Conservation (phyloP, 225 moss, liverwort and hornwort species). For the Marchantia paleacea region DNA sequence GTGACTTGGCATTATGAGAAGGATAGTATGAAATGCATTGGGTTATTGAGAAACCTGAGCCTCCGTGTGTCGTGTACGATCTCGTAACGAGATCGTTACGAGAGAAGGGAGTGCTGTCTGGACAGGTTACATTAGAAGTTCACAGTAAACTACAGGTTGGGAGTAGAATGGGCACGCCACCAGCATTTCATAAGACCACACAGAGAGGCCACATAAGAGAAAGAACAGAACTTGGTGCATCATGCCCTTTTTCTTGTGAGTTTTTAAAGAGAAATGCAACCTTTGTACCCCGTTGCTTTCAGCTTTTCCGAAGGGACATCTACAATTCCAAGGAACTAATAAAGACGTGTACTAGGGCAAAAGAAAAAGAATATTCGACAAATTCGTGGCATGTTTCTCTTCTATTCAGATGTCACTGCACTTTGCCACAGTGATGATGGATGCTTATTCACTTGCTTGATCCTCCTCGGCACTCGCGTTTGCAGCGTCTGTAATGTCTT, state of each 20-base stretch:
- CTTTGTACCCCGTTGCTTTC: slow-evolving; percentile 4
- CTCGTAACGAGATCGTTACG: no score
- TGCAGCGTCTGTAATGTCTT: slow-evolving; percentile 15
- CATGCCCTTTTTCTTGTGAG: no score
- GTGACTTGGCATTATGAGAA: no score
- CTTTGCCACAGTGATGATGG: background rate
- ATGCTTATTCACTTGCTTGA: background rate
- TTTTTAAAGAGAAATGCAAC: background rate
- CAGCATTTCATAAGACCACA: background rate
- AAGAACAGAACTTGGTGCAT: no score
- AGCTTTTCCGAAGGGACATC: background rate
- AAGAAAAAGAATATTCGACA: background rate
- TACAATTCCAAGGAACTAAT: background rate
- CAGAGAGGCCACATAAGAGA: no score
- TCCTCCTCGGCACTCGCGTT: slow-evolving; percentile 25
- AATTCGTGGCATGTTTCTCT: background rate
- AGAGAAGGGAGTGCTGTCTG: no score
- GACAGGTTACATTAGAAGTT: no score
- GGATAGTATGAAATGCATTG: no score
- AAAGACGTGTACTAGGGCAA: background rate
- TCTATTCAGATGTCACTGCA: background rate
- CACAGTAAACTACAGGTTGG: no score
- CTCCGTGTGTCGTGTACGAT: no score
- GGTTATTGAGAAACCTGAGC: no score
- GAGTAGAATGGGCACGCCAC: background rate